Conservation (phyloP, 768 basidiomycete species). For the Panellus pusillus region DNA sequence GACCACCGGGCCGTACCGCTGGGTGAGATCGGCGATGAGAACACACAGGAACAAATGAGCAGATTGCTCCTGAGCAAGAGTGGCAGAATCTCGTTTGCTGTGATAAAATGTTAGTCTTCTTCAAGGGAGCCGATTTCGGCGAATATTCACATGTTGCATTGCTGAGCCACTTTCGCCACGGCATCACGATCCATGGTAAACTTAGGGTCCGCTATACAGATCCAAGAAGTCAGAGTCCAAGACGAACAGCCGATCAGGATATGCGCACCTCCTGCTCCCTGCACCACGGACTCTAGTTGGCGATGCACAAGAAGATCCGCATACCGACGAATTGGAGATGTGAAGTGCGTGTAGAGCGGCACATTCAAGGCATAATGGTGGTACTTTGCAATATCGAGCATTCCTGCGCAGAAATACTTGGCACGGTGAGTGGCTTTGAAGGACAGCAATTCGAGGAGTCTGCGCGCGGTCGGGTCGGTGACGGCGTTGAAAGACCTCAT, state of each 20-base stretch:
- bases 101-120: slow-evolving; percentile 11
- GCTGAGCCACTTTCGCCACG: slow-evolving; percentile 96
- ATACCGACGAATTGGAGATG: slow-evolving; percentile 89
- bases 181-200: slow-evolving; percentile 98
- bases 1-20: slow-evolving; percentile 92
- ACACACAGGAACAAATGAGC: slow-evolving; percentile 94
- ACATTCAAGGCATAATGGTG: slow-evolving; percentile 87
- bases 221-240: slow-evolving; percentile 3
- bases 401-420: slow-evolving; percentile 98
- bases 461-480: slow-evolving; percentile 67
- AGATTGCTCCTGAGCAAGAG: slow-evolving; percentile 94
- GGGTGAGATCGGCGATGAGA: slow-evolving; percentile 90
- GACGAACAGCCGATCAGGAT: background rate
- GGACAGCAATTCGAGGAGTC: slow-evolving; percentile 79
- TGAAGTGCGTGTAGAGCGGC: slow-evolving; percentile 93
- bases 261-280: slow-evolving; percentile 53
- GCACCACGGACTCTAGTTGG: slow-evolving; percentile 88
- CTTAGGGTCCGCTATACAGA: slow-evolving; percentile 64
- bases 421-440: slow-evolving; percentile 93
- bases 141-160: slow-evolving; percentile 86
- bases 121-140: background rate
- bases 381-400: slow-evolving; percentile 99
- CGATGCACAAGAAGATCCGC: slow-evolving; percentile 96
- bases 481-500: slow-evolving; percentile 85
- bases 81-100: slow-evolving; percentile 89